Conservation (phyloP, 164 flowering plant genomes). For the Nymphaea thermarum region DNA sequence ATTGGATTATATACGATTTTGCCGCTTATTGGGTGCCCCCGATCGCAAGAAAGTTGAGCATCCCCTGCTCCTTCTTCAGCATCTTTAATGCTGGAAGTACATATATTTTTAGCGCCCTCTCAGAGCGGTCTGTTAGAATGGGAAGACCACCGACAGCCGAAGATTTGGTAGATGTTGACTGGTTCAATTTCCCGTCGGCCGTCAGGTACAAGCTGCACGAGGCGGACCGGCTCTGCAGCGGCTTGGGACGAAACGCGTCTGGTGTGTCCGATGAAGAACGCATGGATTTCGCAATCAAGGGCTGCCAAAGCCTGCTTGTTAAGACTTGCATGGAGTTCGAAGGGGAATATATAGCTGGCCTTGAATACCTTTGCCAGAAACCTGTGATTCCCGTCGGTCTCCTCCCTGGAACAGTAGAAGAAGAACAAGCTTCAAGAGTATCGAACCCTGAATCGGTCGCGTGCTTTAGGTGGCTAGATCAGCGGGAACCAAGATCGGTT, state of each 20-base stretch:
- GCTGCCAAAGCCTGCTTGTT: slow-evolving; percentile 23
- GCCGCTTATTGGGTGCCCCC: slow-evolving; percentile 16
- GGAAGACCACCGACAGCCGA: neutral
- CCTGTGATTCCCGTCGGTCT: neutral
- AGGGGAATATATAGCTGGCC: neutral
- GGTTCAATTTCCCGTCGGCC: slow-evolving; percentile 3
- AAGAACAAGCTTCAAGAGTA: neutral
- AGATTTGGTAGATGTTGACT: neutral
- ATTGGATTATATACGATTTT: slow-evolving; percentile 27
- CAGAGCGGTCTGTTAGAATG: neutral
- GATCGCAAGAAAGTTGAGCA: slow-evolving; percentile 11
- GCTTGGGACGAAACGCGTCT: slow-evolving; percentile 4
- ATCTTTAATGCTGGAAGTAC: slow-evolving; percentile 7
- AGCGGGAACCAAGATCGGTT: neutral
- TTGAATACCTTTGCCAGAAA: neutral
- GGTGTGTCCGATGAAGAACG: slow-evolving; percentile 22
- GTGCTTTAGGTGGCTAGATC: neutral
- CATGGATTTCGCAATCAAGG: slow-evolving; percentile 12
- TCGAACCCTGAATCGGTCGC: neutral
- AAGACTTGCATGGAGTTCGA: slow-evolving; percentile 33
- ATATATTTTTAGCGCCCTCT: slow-evolving; percentile 8
- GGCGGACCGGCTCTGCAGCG: neutral
- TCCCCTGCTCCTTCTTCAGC: slow-evolving; percentile 11
- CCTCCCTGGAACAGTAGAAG: neutral
- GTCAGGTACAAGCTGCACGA: neutral